A percentile compares a stretch with the other conserved stretches of the same genome.
phyloP scores from a whole-genome alignment of 2,329 filamentous ascomycete genomes.

The Lasiodiplodia sp. region DNA sequence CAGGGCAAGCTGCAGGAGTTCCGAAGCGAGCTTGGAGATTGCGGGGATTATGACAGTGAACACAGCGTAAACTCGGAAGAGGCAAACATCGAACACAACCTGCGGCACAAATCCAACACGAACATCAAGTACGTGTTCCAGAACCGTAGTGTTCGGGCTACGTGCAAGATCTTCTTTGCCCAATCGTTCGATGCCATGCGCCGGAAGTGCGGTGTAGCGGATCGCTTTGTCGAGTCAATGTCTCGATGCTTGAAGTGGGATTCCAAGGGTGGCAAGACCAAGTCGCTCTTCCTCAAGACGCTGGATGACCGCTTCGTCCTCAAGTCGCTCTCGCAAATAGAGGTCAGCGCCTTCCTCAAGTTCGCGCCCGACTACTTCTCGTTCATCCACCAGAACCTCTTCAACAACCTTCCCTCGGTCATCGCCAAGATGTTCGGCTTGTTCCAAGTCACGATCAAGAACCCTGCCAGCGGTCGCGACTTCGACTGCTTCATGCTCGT shows the following conservation, averaged over 20 bases:
- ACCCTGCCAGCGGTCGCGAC: conserved; percentile 87
- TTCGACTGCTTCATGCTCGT: conserved; percentile 93
- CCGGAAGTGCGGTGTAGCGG: conserved; percentile 88
- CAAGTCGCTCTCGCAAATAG: conserved; percentile 88
- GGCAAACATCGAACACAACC: conserved; percentile 80
- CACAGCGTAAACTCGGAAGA: conserved; percentile 54
- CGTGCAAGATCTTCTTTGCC: conserved; percentile 98
- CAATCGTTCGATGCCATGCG: conserved; percentile 97
- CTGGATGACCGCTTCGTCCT: conserved; percentile 92
- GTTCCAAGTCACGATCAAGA: conserved; percentile 97
- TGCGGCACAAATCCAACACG: conserved; percentile 84
- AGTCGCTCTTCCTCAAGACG: conserved; percentile 96
- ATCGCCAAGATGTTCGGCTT: conserved; percentile 99
- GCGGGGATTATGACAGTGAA: conserved; percentile 37
- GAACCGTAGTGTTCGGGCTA: conserved; percentile 91
- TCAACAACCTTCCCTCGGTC: conserved; percentile 89
- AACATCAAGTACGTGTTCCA: conserved; percentile 97
- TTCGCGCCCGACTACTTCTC: conserved; percentile 97
- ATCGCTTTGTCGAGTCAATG: conserved; percentile 92
- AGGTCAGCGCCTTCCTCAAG: conserved; percentile 91
- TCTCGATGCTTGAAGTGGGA: conserved; percentile 98
- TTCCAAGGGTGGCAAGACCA: conserved; percentile 96
- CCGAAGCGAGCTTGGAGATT: conserved; percentile 48
- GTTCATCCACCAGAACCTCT: conserved; percentile 95
- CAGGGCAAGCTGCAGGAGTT: conserved; percentile 77